A percentile compares a stretch with the other conserved stretches of the same genome.
Evolutionary conservation across 1,139 yeast genomes (phyloP).

Genomic region (Groenewaldozyma auringiensis): DNA sequence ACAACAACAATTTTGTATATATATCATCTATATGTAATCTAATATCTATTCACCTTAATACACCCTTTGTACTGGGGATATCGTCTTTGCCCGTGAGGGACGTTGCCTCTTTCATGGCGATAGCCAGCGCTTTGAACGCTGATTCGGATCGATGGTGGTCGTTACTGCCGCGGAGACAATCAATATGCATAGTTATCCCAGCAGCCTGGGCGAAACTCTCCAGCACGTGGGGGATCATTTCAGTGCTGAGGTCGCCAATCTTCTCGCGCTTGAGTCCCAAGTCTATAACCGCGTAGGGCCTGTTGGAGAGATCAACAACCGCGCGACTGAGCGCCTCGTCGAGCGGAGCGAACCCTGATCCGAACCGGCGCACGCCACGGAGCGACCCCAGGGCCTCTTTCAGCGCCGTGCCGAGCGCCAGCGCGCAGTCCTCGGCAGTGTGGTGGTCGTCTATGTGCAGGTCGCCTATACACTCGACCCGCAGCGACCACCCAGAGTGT

Average conservation of each 20-base stretch:
- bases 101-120: conserved; percentile 83
- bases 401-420: conserved; percentile 84
- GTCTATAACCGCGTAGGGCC: conserved; percentile 88
- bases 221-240: conserved; percentile 94
- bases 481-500: conserved; percentile 92
- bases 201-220: conserved; percentile 94
- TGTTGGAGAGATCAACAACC: conserved; percentile 84
- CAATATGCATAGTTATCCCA: conserved; percentile 84
- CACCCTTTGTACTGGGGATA: conserved; percentile 96
- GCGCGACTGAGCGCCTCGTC: conserved; percentile 95
- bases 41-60: conserved; percentile 35
- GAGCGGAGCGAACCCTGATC: conserved; percentile 89
- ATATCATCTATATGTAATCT: background rate
- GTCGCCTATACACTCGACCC: conserved; percentile 88
- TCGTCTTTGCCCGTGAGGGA: conserved; percentile 79
- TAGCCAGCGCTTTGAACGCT: conserved; percentile 92
- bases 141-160: conserved; percentile 96
- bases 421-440: conserved; percentile 91
- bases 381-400: conserved; percentile 84
- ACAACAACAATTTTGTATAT: background rate
- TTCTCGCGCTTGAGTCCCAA: conserved; percentile 86
- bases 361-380: conserved; percentile 86
- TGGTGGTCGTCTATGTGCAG: conserved; percentile 96
- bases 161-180: conserved; percentile 83
- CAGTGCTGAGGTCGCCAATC: conserved; percentile 85